Percentiles rank a stretch among this genome's conserved stretches.
phyloP scores from a whole-genome alignment of 1,139 yeast species.

The Suhomyces bokatorum region DNA sequence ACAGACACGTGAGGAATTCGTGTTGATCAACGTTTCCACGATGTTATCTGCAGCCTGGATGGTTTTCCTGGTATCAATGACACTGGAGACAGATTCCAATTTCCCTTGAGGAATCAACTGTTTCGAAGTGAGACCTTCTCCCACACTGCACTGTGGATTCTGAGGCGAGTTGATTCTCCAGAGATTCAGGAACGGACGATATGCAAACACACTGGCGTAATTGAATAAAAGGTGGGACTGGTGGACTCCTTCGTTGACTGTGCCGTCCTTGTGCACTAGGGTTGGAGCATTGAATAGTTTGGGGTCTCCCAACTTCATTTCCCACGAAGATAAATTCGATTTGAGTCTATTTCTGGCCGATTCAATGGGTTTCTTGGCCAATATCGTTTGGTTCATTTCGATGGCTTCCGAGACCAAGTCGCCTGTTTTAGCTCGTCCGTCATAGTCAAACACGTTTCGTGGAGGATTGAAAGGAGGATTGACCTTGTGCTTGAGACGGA shows the following conservation, averaged over 20 bases:
- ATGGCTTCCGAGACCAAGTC: constrained; percentile 50
- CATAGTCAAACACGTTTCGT: constrained; percentile 41
- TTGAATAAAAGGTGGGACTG: constrained; percentile 46
- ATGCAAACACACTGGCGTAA: constrained; percentile 52
- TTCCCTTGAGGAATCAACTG: constrained; percentile 12
- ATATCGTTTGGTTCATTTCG: constrained; percentile 43
- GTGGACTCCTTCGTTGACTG: constrained; percentile 51
- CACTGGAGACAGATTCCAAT: constrained; percentile 36
- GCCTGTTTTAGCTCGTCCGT: constrained; percentile 48
- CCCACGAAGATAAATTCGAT: constrained; percentile 51
- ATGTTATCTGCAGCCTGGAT: constrained; percentile 52
- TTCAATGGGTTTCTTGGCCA: constrained; percentile 36
- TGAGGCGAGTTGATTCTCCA: constrained; percentile 50
- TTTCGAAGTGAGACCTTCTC: constrained; percentile 8
- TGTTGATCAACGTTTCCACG: constrained; percentile 45
- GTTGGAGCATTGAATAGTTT: constrained; percentile 42
- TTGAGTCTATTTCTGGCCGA: constrained; percentile 34
- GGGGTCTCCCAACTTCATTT: constrained; percentile 45
- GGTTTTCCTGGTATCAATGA: constrained; percentile 51
- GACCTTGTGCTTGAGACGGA: constrained; percentile 30
- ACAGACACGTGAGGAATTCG: constrained; percentile 41
- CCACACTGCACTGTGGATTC: constrained; percentile 38
- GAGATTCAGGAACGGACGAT: constrained; percentile 50
- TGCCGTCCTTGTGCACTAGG: constrained; percentile 39
- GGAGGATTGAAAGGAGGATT: constrained; percentile 38